Evolutionary conservation across 2,329 filamentous ascomycete genomes (phyloP), one percentile per base, ranked within the genome.

Genomic region (Spiromastix sp.): DNA sequence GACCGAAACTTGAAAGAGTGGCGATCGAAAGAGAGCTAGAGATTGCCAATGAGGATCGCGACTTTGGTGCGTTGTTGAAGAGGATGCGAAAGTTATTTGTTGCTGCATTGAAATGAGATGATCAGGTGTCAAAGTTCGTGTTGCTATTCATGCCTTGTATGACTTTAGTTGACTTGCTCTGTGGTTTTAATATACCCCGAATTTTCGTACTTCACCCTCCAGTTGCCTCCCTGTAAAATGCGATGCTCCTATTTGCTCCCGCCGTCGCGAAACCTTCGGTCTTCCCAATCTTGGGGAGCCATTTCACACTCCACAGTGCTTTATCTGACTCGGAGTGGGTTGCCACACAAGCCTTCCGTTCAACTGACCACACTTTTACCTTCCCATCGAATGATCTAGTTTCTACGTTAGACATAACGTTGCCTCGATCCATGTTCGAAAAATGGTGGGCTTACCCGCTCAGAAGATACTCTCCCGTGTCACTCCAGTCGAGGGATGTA

Each of bases 301-400:
- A 93, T 51, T 77, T 80, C 18, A 87, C 84, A 36, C 77, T 75
- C 82, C 87, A 95, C 2, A 96, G 55, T 0, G 79, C 74, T 60
- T 83, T 82, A 44, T 89, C 87, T 4, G 84, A 86, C 64, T 96
- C 87, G 39, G 81, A 87, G 55, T 94, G 85, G 7, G 91, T 98
- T 9, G 89, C 86, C 29, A 98, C 91, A 54, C 91, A 96, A 4
- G 71, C 70, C 38, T 77, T 74, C 21, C 79, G 74, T 49, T 94
- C 86, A 40, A 95, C 74, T 19, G 85, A 89, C 91, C 91, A 98
- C 19, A 96, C 83, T 61, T 94, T 95, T 41, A 83, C 85, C 59
- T 93, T 95, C 24, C 91, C 89, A 53, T 96, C 87, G 57, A 93
- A 85, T 2, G 82, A 78, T 31, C 72, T 75, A 38, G 16, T 4